These are phyloP conservation scores for Acanthamoeba culbertsoni DNA, from an alignment of 208 protist species.

Conservation along the genomic window DNA sequence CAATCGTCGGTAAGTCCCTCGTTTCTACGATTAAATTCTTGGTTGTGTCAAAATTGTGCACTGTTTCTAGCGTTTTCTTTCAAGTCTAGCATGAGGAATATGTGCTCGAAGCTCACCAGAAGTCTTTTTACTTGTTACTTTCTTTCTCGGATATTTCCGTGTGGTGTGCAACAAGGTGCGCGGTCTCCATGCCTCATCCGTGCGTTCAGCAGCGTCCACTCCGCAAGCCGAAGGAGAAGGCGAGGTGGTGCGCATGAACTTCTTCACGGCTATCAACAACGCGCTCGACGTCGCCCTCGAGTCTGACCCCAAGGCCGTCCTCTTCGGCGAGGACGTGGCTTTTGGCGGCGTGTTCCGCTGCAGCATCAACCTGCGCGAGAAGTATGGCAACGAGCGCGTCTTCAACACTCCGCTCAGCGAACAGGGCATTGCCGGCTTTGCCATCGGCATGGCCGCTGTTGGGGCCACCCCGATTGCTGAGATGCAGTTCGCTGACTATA, in stretches of 20 bases:
- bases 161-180: no score
- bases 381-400: slow-evolving; percentile 85
- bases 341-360: slow-evolving; percentile 98
- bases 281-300: slow-evolving; percentile 92
- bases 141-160: no score
- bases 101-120: no score
- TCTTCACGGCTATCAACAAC: slow-evolving; percentile 94
- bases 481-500: slow-evolving; percentile 99
- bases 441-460: slow-evolving; percentile 90
- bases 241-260: slow-evolving; percentile 84
- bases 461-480: slow-evolving; percentile 94
- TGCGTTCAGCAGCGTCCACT: not conserved
- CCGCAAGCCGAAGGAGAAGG: slow-evolving; percentile 40
- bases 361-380: slow-evolving; percentile 77
- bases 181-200: not conserved
- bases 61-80: no score
- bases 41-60: no score
- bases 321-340: slow-evolving; percentile 97
- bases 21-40: not conserved
- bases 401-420: slow-evolving; percentile 97
- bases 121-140: no score
- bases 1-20: not conserved
- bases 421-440: slow-evolving; percentile 97
- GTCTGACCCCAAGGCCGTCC: slow-evolving; percentile 85
- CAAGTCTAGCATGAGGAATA: no score